Conservation (phyloP, 805 yeast species). For the Metschnikowia noctiluminum region DNA sequence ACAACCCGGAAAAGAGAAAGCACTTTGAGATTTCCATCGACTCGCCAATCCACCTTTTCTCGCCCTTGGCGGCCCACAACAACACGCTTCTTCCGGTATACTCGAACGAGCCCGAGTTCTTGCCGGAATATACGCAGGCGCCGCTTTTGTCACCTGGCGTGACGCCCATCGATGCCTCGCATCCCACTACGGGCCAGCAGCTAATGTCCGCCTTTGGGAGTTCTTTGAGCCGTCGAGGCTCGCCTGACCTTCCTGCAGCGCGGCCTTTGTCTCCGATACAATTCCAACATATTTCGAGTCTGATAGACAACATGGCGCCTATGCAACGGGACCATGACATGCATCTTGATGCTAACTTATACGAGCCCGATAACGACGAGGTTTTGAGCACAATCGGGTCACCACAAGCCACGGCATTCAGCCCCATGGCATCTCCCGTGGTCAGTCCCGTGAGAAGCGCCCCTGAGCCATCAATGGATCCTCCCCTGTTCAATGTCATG, state of each 20-base stretch:
- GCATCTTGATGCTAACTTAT: slow-evolving; percentile 46
- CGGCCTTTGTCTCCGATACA: slow-evolving; percentile 11
- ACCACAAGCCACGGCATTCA: slow-evolving; percentile 18
- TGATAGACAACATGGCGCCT: slow-evolving; percentile 29
- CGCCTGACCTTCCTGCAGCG: background rate
- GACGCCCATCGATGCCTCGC: slow-evolving; percentile 38
- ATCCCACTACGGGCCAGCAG: slow-evolving; percentile 4
- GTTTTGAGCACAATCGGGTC: slow-evolving; percentile 13
- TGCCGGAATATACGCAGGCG: slow-evolving; percentile 30
- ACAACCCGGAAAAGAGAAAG: slow-evolving; percentile 59
- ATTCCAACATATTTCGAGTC: slow-evolving; percentile 29
- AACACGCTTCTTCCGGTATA: slow-evolving; percentile 77
- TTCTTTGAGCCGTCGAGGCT: background rate
- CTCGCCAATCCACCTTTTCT: slow-evolving; percentile 83
- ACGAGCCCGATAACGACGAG: slow-evolving; percentile 49
- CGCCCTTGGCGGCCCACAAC: slow-evolving; percentile 75
- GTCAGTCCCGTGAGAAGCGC: slow-evolving; percentile 9
- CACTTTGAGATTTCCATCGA: slow-evolving; percentile 94
- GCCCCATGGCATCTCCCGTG: slow-evolving; percentile 13
- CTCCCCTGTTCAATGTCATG: slow-evolving; percentile 15
- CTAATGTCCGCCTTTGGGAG: slow-evolving; percentile 4
- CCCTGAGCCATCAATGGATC: slow-evolving; percentile 13
- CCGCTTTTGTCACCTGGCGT: slow-evolving; percentile 59
- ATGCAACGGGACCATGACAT: slow-evolving; percentile 35
- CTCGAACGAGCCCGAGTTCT: slow-evolving; percentile 28